Base-by-base conservation (phyloP, 2,329 filamentous ascomycete species). In the Penicillium fuscoglaucum region DNA sequence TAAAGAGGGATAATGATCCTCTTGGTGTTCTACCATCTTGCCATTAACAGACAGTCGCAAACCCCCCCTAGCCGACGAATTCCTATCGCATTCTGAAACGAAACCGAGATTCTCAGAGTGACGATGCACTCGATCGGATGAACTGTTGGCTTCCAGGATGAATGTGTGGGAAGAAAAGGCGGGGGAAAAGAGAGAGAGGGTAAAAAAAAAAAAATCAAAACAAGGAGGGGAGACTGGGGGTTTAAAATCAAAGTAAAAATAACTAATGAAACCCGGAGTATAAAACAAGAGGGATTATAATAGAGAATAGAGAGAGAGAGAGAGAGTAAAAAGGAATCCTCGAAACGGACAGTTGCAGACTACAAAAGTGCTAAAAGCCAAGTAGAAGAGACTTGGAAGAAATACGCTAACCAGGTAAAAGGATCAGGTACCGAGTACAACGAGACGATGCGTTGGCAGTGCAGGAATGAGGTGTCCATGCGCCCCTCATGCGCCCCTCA, bases 1-100 rank as follows among this genome's bases (percentile, higher is more conserved):
- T 68, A 72, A 63, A 65, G 69, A 72, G 59, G 72, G 66, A 62
- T 66, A 73, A 67, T 39, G 24, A 37, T 57, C 50, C 47, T 56
- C 72, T 65, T 74, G 73, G 66, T 70, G 68, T 73, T 72, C 71
- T 69, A 74, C 71, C 75, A 77, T 78, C 68, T 75, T 74, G 71
- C 70, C 70, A 70, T 72, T 68, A 69, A 68, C 68, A 69, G 65
- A 67, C 55, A 62, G 65, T 70, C 68, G 70, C 70, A 70, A 70
- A 70, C 70, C 72, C 74, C 71, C 74, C 70, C 66, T 68, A 67
- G 67, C 68, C 63, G 58, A 60, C 59, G 57, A 64, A 64, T 69
- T 48, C 68, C 69, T 77, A 78, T 75, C 71, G 74, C 76, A 78
- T 72, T 75, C 62, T 65, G 61, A 64, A 60, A 58, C 59, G 56